These are phyloP conservation scores for Solidago caesia DNA, from an alignment of 129 eudicot genomes.

Conservation along the genomic window DNA sequence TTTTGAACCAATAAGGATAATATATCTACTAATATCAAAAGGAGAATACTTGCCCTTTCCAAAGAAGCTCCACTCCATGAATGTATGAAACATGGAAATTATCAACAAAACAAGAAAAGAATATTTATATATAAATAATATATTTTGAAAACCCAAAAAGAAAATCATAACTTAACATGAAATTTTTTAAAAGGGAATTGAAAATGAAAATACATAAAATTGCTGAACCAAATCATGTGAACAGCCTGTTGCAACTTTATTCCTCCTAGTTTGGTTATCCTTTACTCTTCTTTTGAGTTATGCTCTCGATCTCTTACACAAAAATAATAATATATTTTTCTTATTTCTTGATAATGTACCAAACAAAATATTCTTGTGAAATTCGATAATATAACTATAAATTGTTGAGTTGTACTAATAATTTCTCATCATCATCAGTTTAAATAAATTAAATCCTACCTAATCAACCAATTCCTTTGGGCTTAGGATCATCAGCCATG, in stretches of 20 bases:
- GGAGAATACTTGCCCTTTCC: too few species aligned
- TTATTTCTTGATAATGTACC: neutral
- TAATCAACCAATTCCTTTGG: too few species aligned
- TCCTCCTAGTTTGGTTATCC: neutral
- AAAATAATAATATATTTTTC: neutral
- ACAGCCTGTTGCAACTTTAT: constrained; percentile 5
- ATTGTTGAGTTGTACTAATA: neutral
- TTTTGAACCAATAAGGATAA: too few species aligned
- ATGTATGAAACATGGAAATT: too few species aligned
- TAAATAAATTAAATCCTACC: too few species aligned
- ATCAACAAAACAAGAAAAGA: too few species aligned
- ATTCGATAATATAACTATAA: constrained; percentile 25
- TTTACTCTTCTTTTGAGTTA: constrained; percentile 23
- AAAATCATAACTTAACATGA: neutral
- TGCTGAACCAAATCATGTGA: constrained; percentile 6
- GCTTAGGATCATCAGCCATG: too few species aligned
- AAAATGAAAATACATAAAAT: neutral
- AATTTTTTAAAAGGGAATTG: neutral
- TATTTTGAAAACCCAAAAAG: too few species aligned
- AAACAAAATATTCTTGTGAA: constrained; percentile 43
- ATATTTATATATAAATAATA: too few species aligned
- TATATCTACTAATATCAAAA: too few species aligned
- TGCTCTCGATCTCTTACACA: constrained; percentile 10
- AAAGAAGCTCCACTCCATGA: too few species aligned
- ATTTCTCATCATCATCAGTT: neutral